Base-by-base conservation (phyloP, 306 rosid species). In the Gillenia trifoliata region DNA sequence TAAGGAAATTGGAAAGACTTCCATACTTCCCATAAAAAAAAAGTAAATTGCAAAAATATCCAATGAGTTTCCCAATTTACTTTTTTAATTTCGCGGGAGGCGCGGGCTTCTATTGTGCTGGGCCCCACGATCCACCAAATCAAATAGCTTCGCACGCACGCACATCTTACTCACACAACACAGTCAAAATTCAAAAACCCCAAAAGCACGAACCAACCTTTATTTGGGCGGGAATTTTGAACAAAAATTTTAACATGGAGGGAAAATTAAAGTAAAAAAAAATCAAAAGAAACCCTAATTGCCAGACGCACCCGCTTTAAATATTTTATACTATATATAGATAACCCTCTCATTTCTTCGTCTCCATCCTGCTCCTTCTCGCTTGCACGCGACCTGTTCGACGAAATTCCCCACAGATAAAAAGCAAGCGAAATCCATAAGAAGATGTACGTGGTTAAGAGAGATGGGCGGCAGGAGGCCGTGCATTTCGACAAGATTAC, bases 401-500 rank as follows among this genome's bases (percentile, higher is more conserved):
- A 79, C 68, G 65, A 80, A 84, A 87, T 69, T 83, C 82, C 70
- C 69, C 70, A 11, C 3, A 40, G 47, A 19, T 47, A 49, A 75
- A 59, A 63, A 15, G 52, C 52, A 16, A 47, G 19, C 15, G 17
- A 17, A 47, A 47, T 17, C 52, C 52, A 16, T 17, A 49, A 19
- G 52, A 45, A 9, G 11, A 92, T 93, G 98, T 93, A 90, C 6
- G 98, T 94, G 2, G 95, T 94, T 28, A 92, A 94, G 87, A 38
- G 41, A 73, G 98, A 94, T 43, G 97, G 96, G 12, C 88, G 96
- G 25, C 96, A 87, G 71, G 98, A 93, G 59, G n/a, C 96, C 8
- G 98, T 93, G 23, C 98, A 90, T 30, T 93, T 94, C 41, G 99
- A 94, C 68, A 94, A 94, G 90, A 94, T 94, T 68, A 92, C 96